Evolutionary conservation across 2,329 filamentous ascomycete genomes (phyloP).

Genomic region (Huntiella bhutanensis): DNA sequence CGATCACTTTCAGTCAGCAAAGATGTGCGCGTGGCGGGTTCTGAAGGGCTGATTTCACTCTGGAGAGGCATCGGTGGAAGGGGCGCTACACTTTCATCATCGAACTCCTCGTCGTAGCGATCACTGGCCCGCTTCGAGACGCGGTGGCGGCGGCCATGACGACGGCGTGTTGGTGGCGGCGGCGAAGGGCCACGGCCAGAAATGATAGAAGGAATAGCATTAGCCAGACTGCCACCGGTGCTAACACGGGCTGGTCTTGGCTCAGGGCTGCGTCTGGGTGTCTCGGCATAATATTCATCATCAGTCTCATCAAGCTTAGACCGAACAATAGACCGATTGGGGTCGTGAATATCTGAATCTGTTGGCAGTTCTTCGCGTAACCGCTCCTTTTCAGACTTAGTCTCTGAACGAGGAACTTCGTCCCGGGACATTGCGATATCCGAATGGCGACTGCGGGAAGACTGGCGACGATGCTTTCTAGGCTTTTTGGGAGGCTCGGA

Average conservation of each 20-base stretch:
- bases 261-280: constrained; percentile 27
- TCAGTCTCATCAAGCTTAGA: constrained; percentile 5
- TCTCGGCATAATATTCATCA: constrained; percentile 16
- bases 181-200: constrained; percentile 8
- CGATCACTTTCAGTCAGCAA: constrained; percentile 65
- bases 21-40: constrained; percentile 65
- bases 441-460: constrained; percentile 19
- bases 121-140: constrained; percentile 26
- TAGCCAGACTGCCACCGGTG: constrained; percentile 19
- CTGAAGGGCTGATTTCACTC: constrained; percentile 71
- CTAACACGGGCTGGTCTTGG: constrained; percentile 20
- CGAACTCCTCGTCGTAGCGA: constrained; percentile 30
- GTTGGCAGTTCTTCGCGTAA: constrained; percentile 31
- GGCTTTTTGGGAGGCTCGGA: constrained; percentile 23
- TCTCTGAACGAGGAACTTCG: not conserved
- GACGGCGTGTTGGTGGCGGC: constrained; percentile 19
- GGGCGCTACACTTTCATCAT: constrained; percentile 35
- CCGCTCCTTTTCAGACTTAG: not conserved
- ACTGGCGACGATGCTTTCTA: constrained; percentile 19
- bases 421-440: constrained; percentile 24
- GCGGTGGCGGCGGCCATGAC: constrained; percentile 30
- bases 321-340: constrained; percentile 17
- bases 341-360: constrained; percentile 12
- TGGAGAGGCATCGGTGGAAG: constrained; percentile 68
- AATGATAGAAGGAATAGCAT: constrained; percentile 19